Percentiles rank a stretch among this genome's conserved stretches.
These are phyloP conservation scores for Cyathus striatus DNA, from an alignment of 768 basidiomycete genomes.

Conservation along the genomic window DNA sequence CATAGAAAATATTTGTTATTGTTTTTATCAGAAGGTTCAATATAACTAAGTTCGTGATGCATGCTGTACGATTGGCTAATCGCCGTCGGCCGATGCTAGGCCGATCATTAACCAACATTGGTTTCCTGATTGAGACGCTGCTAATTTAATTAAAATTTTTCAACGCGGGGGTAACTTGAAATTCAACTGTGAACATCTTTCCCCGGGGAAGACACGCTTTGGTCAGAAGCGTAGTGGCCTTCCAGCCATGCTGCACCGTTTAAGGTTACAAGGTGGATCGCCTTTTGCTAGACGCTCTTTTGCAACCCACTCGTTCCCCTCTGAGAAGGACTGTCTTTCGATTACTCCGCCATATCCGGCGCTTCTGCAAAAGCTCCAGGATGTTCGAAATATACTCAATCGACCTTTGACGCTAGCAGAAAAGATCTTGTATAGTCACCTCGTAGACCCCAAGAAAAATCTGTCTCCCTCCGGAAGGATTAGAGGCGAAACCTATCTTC, in stretches of 20 bases:
- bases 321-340: constrained; percentile 41
- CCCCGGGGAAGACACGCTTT: no score
- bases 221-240: no score
- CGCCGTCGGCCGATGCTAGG: no score
- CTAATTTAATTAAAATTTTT: no score
- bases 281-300: constrained; percentile 21
- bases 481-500: constrained; percentile 85
- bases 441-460: constrained; percentile 71
- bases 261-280: constrained; percentile 15
- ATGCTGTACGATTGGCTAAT: no score
- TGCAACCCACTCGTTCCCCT: constrained; percentile 30
- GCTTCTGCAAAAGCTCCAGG: constrained; percentile 65
- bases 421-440: constrained; percentile 95
- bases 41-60: no score
- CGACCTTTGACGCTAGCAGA: constrained; percentile 91
- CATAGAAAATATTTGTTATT: no score
- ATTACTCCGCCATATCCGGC: constrained; percentile 83
- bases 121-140: no score
- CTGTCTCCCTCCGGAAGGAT: constrained; percentile 62
- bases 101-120: no score
- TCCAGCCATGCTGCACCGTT: constrained; percentile 25
- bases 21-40: no score
- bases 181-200: no score
- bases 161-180: no score
- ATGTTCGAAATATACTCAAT: constrained; percentile 64